Evolutionary conservation across 108 stramenopile genomes (phyloP).

Genomic region (Craspedostauros australis): DNA sequence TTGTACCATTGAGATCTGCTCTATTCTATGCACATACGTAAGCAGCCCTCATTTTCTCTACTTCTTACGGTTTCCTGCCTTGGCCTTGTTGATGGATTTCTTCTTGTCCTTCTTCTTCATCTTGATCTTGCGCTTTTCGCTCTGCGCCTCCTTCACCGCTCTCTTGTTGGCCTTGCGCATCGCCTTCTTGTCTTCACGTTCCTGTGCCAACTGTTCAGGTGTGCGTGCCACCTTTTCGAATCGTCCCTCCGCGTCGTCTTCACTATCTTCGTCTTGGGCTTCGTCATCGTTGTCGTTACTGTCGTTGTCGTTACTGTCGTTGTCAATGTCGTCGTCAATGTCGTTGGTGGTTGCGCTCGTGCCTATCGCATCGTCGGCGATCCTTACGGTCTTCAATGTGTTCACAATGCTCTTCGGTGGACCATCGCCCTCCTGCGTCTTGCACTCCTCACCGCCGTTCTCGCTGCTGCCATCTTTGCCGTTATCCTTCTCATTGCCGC

Average conservation of each 20-base stretch:
- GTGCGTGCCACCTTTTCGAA: constrained; percentile 64
- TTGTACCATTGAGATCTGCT: no score
- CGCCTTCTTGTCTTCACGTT: constrained; percentile 51
- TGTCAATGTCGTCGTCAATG: constrained; percentile 20
- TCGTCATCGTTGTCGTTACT: constrained; percentile 9
- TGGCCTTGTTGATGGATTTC: constrained; percentile 77
- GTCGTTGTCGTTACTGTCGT: constrained; percentile 23
- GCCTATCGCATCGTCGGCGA: constrained; percentile 9
- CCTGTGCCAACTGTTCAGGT: constrained; percentile 55
- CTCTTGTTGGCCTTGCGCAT: constrained; percentile 78
- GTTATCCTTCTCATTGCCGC: constrained; percentile 23
- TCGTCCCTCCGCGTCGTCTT: constrained; percentile 24
- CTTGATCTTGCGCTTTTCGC: constrained; percentile 73
- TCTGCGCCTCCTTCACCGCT: constrained; percentile 62
- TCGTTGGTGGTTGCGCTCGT: constrained; percentile 8
- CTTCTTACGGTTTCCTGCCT: constrained; percentile 71
- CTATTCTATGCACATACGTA: no score
- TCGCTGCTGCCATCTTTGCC: constrained; percentile 14
- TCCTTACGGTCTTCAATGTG: no score
- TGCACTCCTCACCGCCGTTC: background rate
- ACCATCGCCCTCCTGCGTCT: background rate
- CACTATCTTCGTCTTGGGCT: constrained; percentile 24
- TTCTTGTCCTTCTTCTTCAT: constrained; percentile 92
- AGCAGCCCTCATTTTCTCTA: no score
- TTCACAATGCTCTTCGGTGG: no score